Conservation (phyloP, 495 filamentous ascomycete species). For the Penicillium bialowiezense region DNA sequence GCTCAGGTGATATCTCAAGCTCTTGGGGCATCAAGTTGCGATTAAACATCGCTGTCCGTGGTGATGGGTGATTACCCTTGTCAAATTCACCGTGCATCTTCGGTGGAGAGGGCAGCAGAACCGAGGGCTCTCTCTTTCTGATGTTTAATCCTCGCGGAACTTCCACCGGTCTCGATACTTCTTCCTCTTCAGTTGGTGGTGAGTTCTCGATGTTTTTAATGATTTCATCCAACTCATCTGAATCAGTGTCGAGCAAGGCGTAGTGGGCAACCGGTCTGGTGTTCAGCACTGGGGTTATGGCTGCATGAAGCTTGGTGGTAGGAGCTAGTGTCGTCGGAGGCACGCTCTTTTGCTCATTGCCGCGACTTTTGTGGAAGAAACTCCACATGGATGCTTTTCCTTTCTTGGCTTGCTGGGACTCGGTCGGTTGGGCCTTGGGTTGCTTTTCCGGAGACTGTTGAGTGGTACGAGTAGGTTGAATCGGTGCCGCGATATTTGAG, state of each 20-base stretch:
- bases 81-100: slow-evolving; percentile 44
- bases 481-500: slow-evolving; percentile 17
- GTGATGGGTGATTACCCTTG: slow-evolving; percentile 34
- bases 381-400: slow-evolving; percentile 58
- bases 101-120: slow-evolving; percentile 55
- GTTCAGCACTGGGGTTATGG: slow-evolving; percentile 34
- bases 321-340: slow-evolving; percentile 7
- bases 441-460: slow-evolving; percentile 8
- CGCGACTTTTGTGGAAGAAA: slow-evolving; percentile 65
- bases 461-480: slow-evolving; percentile 10
- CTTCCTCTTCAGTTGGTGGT: slow-evolving; percentile 40
- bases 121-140: slow-evolving; percentile 45
- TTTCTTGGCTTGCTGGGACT: slow-evolving; percentile 27
- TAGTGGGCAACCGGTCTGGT: slow-evolving; percentile 68
- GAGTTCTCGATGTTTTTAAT: slow-evolving; percentile 58
- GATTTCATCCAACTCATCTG: slow-evolving; percentile 63
- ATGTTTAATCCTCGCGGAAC: slow-evolving; percentile 33
- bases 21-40: slow-evolving; percentile 18
- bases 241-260: slow-evolving; percentile 75
- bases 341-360: slow-evolving; percentile 18
- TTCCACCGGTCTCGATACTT: slow-evolving; percentile 19
- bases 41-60: slow-evolving; percentile 41
- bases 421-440: neutral
- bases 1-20: slow-evolving; percentile 19
- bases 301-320: slow-evolving; percentile 35